Percentiles rank a stretch among this genome's conserved stretches.
phyloP scores from a whole-genome alignment of 1,284 basidiomycete species.

The Cryptococcus wingfieldii region DNA sequence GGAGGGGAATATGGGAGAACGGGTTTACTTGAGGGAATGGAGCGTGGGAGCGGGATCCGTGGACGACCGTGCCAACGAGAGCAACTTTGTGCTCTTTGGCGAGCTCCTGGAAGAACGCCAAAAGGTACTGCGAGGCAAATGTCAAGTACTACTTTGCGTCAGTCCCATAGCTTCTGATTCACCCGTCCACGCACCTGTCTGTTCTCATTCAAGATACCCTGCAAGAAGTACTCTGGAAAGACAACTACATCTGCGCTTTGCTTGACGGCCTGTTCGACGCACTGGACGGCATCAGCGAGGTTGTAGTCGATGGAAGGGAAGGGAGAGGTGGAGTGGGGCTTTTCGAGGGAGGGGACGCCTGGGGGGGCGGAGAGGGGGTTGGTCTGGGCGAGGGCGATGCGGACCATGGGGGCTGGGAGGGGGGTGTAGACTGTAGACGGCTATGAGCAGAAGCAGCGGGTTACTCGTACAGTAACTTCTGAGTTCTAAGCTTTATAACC shows the following conservation, averaged over 20 bases:
- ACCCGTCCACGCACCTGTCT: slow-evolving; percentile 31
- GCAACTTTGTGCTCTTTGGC: slow-evolving; percentile 28
- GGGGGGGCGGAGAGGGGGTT: slow-evolving; percentile 25
- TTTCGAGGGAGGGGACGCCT: slow-evolving; percentile 15
- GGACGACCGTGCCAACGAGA: slow-evolving; percentile 42
- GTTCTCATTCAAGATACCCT: slow-evolving; percentile 39
- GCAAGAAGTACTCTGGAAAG: slow-evolving; percentile 49
- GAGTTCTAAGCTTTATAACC: too few relatives aligned
- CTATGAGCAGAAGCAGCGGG: too few relatives aligned
- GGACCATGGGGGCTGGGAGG: slow-evolving; percentile 6
- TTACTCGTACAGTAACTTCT: too few relatives aligned
- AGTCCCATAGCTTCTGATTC: background rate
- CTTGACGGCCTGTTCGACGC: slow-evolving; percentile 23
- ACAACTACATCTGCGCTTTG: slow-evolving; percentile 39
- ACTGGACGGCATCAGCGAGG: slow-evolving; percentile 18
- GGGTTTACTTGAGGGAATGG: slow-evolving; percentile 21
- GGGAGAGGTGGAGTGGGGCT: slow-evolving; percentile 16
- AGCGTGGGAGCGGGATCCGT: slow-evolving; percentile 16
- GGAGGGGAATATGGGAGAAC: slow-evolving; percentile 28
- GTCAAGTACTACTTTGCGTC: slow-evolving; percentile 38
- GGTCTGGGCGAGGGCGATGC: slow-evolving; percentile 45
- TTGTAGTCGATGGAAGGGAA: slow-evolving; percentile 35
- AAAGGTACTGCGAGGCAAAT: slow-evolving; percentile 30
- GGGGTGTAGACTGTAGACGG: too few relatives aligned
- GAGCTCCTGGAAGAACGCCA: slow-evolving; percentile 22